Evolutionary conservation across 495 filamentous ascomycete species (phyloP).

Genomic region (Beverwykella pulmonaria): DNA sequence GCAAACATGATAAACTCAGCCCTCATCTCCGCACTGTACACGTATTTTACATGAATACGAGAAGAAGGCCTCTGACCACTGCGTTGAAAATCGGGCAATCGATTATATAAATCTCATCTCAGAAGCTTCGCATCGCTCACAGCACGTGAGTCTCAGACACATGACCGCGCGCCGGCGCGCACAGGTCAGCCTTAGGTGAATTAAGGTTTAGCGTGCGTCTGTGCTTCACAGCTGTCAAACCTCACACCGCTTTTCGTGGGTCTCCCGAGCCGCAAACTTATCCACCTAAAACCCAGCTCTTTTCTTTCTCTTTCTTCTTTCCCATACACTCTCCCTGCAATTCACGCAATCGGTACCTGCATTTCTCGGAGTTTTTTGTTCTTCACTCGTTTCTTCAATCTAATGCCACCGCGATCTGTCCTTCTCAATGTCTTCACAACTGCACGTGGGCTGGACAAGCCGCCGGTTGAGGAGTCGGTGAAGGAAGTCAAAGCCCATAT

Average conservation of each 20-base stretch:
- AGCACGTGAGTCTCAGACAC: conserved; percentile 17
- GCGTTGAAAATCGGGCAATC: too few relatives aligned
- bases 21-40: too few relatives aligned
- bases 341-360: background rate
- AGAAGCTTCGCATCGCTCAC: background rate
- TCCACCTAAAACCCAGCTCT: background rate
- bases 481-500: conserved; percentile 6
- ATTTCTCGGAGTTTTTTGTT: background rate
- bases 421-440: conserved; percentile 29
- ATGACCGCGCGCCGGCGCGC: conserved; percentile 22
- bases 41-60: too few relatives aligned
- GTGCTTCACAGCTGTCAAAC: conserved; percentile 33
- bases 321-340: background rate
- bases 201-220: conserved; percentile 15
- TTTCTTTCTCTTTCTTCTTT: background rate
- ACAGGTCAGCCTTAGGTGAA: conserved; percentile 22
- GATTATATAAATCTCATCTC: background rate
- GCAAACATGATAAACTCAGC: too few relatives aligned
- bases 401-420: conserved; percentile 23
- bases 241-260: conserved; percentile 33
- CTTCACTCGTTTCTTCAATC: background rate
- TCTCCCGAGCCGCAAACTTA: background rate
- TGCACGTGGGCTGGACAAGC: background rate
- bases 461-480: background rate
- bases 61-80: background rate